These are phyloP conservation scores for Raffaelea deltoideospora DNA, from an alignment of 2,329 filamentous ascomycete genomes.

Conservation along the genomic window DNA sequence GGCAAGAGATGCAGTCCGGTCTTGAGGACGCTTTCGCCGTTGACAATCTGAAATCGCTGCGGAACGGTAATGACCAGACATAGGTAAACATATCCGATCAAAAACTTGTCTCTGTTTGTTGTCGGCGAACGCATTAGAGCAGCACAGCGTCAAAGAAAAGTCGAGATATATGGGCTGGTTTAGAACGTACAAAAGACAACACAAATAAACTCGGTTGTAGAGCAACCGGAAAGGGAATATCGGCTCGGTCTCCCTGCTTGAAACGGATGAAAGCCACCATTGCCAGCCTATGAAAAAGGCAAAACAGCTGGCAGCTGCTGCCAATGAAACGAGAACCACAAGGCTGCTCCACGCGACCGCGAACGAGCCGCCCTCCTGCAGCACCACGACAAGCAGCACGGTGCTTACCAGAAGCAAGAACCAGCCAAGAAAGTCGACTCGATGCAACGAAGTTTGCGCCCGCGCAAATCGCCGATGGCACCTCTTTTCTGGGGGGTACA, in stretches of 20 bases:
- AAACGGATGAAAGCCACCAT: slow-evolving; percentile 23
- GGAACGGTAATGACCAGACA: slow-evolving; percentile 43
- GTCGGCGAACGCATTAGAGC: too few species aligned
- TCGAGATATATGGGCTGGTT: too few species aligned
- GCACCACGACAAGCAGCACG: slow-evolving; percentile 36
- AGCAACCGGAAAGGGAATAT: slow-evolving; percentile 38
- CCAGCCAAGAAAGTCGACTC: slow-evolving; percentile 13
- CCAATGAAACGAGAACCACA: slow-evolving; percentile 32
- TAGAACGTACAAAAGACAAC: slow-evolving; percentile 28
- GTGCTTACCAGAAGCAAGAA: slow-evolving; percentile 34
- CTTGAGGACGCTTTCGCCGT: slow-evolving; percentile 33
- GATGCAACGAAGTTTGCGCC: slow-evolving; percentile 2
- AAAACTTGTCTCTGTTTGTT: slow-evolving; percentile 32
- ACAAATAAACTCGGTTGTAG: slow-evolving; percentile 31
- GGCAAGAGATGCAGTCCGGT: slow-evolving; percentile 44
- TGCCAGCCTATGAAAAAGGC: slow-evolving; percentile 36
- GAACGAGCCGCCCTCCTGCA: slow-evolving; percentile 41
- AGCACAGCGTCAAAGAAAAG: too few species aligned
- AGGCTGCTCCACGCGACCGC: slow-evolving; percentile 35
- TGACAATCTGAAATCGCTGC: slow-evolving; percentile 44
- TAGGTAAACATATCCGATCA: slow-evolving; percentile 43
- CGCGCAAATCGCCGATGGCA: neutral
- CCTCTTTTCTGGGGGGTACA: slow-evolving; percentile 12
- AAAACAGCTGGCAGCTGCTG: slow-evolving; percentile 31
- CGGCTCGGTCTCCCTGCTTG: slow-evolving; percentile 28